Conservation (phyloP, 371 early-diverging fungal genomes). For the Mucor ambiguus region DNA sequence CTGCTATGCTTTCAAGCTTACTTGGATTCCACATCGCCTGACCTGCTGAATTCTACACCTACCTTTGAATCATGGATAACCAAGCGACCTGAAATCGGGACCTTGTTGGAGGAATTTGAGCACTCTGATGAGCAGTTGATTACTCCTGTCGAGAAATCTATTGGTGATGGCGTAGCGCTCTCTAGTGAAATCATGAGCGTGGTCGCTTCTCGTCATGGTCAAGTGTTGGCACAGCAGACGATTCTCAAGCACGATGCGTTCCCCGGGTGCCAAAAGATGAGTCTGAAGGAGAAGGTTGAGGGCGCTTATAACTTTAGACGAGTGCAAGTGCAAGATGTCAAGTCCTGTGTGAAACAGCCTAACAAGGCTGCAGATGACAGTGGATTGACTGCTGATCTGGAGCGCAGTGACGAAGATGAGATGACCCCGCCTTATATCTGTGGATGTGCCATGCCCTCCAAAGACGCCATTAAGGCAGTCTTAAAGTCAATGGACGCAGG, state of each 20-base stretch:
- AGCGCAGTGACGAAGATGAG: conserved; percentile 10
- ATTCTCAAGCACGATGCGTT: conserved; percentile 65
- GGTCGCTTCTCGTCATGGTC: conserved; percentile 51
- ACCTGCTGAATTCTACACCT: conserved; percentile 16
- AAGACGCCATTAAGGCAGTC: conserved; percentile 58
- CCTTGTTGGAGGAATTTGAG: conserved; percentile 46
- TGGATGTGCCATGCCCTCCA: conserved; percentile 71
- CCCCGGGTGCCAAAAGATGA: conserved; percentile 64
- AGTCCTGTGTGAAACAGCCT: conserved; percentile 25
- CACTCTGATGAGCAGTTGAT: conserved; percentile 23
- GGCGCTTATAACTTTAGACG: conserved; percentile 61
- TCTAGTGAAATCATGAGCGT: conserved; percentile 58
- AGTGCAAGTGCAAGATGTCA: conserved; percentile 34
- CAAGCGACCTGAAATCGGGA: conserved; percentile 53
- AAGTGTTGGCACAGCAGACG: conserved; percentile 56
- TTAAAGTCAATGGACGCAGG: conserved; percentile 54
- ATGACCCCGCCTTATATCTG: conserved; percentile 48
- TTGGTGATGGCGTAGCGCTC: conserved; percentile 62
- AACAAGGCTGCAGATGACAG: conserved; percentile 45
- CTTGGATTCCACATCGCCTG: conserved; percentile 28
- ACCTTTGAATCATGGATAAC: conserved; percentile 53
- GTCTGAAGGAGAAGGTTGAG: conserved; percentile 57
- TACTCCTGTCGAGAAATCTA: conserved; percentile 51
- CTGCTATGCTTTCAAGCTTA: conserved; percentile 56
- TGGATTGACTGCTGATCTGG: conserved; percentile 22